phyloP scores from a whole-genome alignment of 306 rosid genomes.

The Rosa rugosa region DNA sequence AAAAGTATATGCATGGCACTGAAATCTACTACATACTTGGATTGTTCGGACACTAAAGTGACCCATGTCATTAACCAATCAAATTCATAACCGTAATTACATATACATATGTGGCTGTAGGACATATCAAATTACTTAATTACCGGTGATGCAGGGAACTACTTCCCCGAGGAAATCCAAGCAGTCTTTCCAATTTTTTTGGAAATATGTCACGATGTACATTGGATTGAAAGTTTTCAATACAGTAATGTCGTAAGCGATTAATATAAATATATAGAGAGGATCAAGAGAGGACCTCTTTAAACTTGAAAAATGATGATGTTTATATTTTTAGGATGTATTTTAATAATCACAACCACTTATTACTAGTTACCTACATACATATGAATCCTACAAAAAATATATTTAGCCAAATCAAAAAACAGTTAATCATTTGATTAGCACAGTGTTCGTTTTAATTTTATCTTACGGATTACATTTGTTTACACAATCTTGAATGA shows the following conservation, averaged over 20 bases:
- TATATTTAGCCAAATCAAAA: too few relatives aligned
- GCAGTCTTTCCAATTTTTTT: conserved; percentile 35
- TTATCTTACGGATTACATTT: too few relatives aligned
- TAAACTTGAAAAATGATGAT: too few relatives aligned
- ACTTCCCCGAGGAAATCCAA: conserved; percentile 49
- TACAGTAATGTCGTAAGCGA: conserved; percentile 28
- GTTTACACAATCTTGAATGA: too few relatives aligned
- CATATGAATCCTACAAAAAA: too few relatives aligned
- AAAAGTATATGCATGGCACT: not conserved
- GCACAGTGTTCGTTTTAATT: too few relatives aligned
- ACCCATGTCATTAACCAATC: conserved; percentile 28
- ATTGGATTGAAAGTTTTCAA: conserved; percentile 35
- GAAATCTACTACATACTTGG: conserved; percentile 42
- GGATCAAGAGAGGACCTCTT: too few relatives aligned
- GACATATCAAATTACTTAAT: not conserved
- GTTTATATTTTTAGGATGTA: too few relatives aligned
- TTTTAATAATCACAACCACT: too few relatives aligned
- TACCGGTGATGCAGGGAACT: conserved; percentile 38
- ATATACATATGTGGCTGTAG: not conserved
- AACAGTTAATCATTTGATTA: too few relatives aligned
- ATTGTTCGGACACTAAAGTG: conserved; percentile 69
- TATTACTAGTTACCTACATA: too few relatives aligned
- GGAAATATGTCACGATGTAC: conserved; percentile 33
- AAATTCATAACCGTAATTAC: not conserved
- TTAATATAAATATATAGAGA: not conserved